Percentiles rank a stretch among this genome's conserved stretches.
These are phyloP conservation scores for Vitis amurensis DNA, from an alignment of 164 flowering plant species.

Conservation along the genomic window DNA sequence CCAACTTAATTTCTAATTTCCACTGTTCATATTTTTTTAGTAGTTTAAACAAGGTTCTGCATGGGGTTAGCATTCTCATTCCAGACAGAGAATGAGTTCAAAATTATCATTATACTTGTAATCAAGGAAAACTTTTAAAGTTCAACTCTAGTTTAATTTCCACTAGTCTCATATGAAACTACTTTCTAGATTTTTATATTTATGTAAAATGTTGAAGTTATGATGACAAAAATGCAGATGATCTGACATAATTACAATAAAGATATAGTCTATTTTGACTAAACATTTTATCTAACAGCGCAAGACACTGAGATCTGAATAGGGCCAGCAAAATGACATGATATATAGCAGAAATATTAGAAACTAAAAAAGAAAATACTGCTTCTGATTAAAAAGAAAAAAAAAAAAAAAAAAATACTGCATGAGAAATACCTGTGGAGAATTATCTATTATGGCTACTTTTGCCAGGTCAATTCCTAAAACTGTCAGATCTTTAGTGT, in stretches of 20 bases:
- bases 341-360: neutral
- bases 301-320: neutral
- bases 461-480: constrained; percentile 93
- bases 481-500: constrained; percentile 90
- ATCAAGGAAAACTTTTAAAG: too few relatives aligned
- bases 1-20: neutral
- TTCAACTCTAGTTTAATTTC: neutral
- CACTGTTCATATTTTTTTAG: neutral
- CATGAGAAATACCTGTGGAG: constrained; percentile 80
- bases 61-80: neutral
- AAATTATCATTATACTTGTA: too few relatives aligned
- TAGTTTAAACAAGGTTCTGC: neutral
- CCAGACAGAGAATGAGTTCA: neutral
- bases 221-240: neutral
- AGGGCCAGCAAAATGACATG: too few relatives aligned
- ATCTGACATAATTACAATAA: neutral
- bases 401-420: neutral
- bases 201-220: neutral
- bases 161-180: neutral
- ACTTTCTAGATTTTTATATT: neutral
- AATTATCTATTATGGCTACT: constrained; percentile 90
- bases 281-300: neutral
- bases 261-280: neutral
- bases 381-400: neutral
- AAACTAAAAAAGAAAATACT: neutral